Evolutionary conservation across 306 rosid genomes (phyloP).

Genomic region (Casuarina glauca): DNA sequence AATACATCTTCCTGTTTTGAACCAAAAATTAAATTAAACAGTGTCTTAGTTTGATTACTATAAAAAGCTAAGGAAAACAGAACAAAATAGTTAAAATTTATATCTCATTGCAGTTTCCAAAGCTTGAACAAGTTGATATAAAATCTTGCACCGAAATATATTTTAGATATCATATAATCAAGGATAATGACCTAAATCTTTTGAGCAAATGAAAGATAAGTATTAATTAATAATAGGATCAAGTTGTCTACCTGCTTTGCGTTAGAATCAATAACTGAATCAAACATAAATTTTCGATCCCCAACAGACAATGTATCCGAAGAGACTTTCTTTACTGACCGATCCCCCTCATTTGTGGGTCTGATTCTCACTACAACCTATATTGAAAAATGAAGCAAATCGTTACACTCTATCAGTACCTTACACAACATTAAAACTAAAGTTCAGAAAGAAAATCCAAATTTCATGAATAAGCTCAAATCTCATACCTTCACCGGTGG

Average conservation of each 20-base stretch:
- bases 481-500: conserved; percentile 35
- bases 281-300: conserved; percentile 61
- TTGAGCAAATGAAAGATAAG: neutral
- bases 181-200: neutral
- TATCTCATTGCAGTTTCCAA: neutral
- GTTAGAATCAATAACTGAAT: conserved; percentile 73
- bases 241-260: conserved; percentile 57
- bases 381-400: neutral
- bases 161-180: neutral
- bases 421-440: neutral
- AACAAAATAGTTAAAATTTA: conserved; percentile 6
- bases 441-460: neutral
- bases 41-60: conserved; percentile 20
- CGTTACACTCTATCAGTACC: neutral
- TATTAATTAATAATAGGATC: neutral
- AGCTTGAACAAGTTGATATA: neutral
- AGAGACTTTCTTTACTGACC: conserved; percentile 63
- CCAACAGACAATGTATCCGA: conserved; percentile 52
- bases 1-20: conserved; percentile 75
- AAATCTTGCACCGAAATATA: too few relatives aligned
- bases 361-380: conserved; percentile 88
- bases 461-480: neutral
- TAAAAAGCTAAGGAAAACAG: conserved; percentile 16
- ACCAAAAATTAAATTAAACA: conserved; percentile 34
- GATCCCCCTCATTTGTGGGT: conserved; percentile 55